Conservation (phyloP, 371 early-diverging fungal genomes). For the Globomyces sp. region DNA sequence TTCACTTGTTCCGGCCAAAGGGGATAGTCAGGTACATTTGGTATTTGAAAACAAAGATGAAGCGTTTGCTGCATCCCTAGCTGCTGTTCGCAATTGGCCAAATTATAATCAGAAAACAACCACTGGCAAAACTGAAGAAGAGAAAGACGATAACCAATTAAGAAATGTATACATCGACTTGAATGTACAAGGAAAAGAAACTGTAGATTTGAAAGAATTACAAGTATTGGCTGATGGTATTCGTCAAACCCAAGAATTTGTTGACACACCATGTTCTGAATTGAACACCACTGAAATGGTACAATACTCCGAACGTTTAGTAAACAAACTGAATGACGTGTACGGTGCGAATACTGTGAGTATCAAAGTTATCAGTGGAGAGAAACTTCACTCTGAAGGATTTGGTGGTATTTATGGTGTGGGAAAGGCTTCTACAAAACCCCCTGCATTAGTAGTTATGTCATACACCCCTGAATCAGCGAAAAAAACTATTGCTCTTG, state of each 20-base stretch:
- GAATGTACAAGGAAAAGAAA: background rate
- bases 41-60: conserved; percentile 25
- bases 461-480: conserved; percentile 28
- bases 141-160: too few relatives aligned
- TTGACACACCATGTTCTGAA: conserved; percentile 45
- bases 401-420: conserved; percentile 46
- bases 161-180: too few relatives aligned
- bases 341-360: background rate
- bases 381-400: conserved; percentile 37
- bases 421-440: conserved; percentile 40
- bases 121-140: background rate
- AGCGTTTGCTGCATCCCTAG: conserved; percentile 23
- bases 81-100: conserved; percentile 41
- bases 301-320: conserved; percentile 29
- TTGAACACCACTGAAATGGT: conserved; percentile 42
- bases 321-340: conserved; percentile 16
- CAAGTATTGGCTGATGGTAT: conserved; percentile 25
- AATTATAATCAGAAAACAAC: conserved; percentile 33
- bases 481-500: conserved; percentile 43
- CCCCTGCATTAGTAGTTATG: conserved; percentile 44
- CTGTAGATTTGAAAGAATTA: conserved; percentile 17
- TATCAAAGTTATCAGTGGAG: conserved; percentile 45
- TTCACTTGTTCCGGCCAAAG: background rate
- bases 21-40: background rate
- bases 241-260: conserved; percentile 24